phyloP scores from a whole-genome alignment of 1,139 yeast genomes.

The Hemisphaericaspora xylanilytica region DNA sequence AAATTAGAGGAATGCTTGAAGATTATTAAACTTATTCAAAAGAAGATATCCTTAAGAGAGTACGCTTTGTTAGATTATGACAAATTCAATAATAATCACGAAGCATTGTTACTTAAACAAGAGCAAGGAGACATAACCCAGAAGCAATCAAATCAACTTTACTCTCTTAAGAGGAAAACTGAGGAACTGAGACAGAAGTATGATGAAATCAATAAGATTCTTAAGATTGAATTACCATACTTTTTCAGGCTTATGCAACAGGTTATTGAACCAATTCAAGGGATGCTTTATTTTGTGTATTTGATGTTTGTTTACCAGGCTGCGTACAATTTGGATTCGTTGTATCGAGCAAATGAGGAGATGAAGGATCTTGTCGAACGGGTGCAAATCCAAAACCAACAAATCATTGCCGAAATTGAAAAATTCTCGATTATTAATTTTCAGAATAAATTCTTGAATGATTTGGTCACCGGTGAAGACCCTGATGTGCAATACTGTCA shows the following conservation, averaged over 20 bases:
- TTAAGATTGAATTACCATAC: constrained; percentile 40
- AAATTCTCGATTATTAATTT: constrained; percentile 21
- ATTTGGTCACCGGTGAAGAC: constrained; percentile 7
- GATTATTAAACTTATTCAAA: constrained; percentile 26
- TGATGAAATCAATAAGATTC: constrained; percentile 25
- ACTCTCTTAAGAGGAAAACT: constrained; percentile 31
- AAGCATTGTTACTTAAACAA: constrained; percentile 23
- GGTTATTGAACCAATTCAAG: constrained; percentile 26
- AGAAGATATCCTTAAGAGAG: constrained; percentile 28
- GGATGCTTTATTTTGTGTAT: constrained; percentile 29
- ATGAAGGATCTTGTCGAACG: constrained; percentile 9
- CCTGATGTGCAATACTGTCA: constrained; percentile 19
- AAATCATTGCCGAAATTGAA: constrained; percentile 19
- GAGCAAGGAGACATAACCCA: constrained; percentile 21
- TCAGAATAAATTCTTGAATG: constrained; percentile 18
- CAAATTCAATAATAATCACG: constrained; percentile 24
- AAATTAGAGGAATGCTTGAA: constrained; percentile 22
- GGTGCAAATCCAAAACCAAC: constrained; percentile 14
- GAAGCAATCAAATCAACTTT: constrained; percentile 31
- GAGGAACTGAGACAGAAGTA: constrained; percentile 28
- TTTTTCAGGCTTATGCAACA: constrained; percentile 30
- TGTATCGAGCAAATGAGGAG: constrained; percentile 5
- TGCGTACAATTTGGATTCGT: constrained; percentile 18
- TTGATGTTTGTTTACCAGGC: constrained; percentile 29
- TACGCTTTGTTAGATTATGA: constrained; percentile 38